A percentile compares a stretch with the other conserved stretches of the same genome.
Evolutionary conservation across 1,284 basidiomycete genomes (phyloP).

Genomic region (Cutaneotrichosporon sp.): DNA sequence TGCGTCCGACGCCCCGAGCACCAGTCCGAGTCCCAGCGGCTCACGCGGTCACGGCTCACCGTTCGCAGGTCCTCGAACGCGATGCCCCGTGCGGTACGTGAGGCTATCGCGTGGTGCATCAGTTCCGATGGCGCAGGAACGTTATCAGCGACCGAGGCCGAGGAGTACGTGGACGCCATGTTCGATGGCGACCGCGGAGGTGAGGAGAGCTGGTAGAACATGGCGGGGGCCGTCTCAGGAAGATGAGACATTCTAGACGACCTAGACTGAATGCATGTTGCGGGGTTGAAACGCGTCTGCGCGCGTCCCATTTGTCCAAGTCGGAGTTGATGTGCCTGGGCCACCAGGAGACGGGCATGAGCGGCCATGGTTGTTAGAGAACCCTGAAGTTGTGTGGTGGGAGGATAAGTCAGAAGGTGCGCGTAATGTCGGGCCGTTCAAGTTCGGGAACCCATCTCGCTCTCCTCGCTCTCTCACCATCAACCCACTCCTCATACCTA

Average conservation of each 20-base stretch:
- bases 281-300: background rate
- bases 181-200: slow-evolving; percentile 69
- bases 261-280: background rate
- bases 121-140: slow-evolving; percentile 58
- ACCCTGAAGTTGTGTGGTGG: no score
- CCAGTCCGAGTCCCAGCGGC: slow-evolving; percentile 1
- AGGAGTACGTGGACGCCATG: slow-evolving; percentile 67
- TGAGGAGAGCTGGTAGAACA: slow-evolving; percentile 91
- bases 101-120: slow-evolving; percentile 65
- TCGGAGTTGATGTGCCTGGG: no score
- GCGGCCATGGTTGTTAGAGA: no score
- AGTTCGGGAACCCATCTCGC: no score
- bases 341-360: background rate
- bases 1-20: background rate
- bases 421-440: slow-evolving; percentile 3
- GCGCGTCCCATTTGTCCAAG: no score
- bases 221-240: background rate
- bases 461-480: no score
- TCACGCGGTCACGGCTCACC: slow-evolving; percentile 2
- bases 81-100: slow-evolving; percentile 86
- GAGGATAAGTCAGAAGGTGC: background rate
- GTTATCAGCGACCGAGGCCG: slow-evolving; percentile 63
- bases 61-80: slow-evolving; percentile 79
- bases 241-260: background rate
- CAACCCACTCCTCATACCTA: no score